Evolutionary conservation across 2,329 filamentous ascomycete species (phyloP), one percentile per base, ranked within the genome.

Genomic region (Amphichorda felina): DNA sequence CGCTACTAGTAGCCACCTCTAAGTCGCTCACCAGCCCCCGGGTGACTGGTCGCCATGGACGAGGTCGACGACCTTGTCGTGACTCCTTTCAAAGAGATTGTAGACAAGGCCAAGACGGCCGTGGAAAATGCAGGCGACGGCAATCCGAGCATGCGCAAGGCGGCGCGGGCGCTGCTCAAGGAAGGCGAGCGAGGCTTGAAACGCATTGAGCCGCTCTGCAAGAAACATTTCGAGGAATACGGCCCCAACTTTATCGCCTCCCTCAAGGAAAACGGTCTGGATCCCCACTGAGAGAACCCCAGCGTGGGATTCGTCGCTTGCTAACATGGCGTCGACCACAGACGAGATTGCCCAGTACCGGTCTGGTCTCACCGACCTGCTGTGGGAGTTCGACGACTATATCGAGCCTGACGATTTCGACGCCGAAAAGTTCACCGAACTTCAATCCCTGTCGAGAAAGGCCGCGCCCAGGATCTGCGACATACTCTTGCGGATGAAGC

Each of bases 381-480:
- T 74, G 6, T 75, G 69, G 61, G 70, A 69, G 35, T 73, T 75
- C 43, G 71, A 75, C 37, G 70, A 75, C 36, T 72, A 58, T 42
- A 50, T 66, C 40, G 64, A 70, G 34, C 44, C 53, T 11, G 63
- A 68, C 24, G 57, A 57, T 17, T 75, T 74, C 40, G 66, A 73
- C n/a, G 49, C 55, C 18, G 57, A 56, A 14, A 68, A 66, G 40
- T 75, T 66, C 36, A 49, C 56, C 14, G 60, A 68, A 42, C 53
- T 74, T 4, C 64, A 67, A 44, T 58, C 59, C 26, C 45, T 62
- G 5, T 67, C 66, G 13, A 60, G 68, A 36, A 63, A 62, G 34
- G 60, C 63, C 1, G 68, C 69, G 2, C 61, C 66, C 1, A 59
- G 56, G 34, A 63, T 72, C 10, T 53, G 61, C 33, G 64, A 72